Evolutionary conservation across 768 basidiomycete species (phyloP), one percentile per base, ranked within the genome.

Genomic region (Daedaleopsis nitida): DNA sequence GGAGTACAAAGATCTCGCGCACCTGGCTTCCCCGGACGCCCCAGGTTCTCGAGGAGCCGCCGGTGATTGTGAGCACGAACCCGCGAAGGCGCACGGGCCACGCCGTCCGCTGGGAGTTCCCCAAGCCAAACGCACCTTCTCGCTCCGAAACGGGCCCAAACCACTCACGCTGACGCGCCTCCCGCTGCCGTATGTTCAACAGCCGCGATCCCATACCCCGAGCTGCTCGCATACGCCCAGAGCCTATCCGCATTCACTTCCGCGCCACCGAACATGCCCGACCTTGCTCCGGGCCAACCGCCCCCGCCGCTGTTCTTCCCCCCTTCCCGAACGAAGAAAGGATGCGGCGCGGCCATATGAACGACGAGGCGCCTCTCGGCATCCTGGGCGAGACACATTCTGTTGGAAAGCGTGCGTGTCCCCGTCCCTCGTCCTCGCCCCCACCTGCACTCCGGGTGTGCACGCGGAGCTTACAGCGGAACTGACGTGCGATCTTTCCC

Each of bases 271-370:
- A 92, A 91, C 69, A 89, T 92, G 85, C 90, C 90, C 21, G 90
- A 91, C 67, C 81, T 86, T 50, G 78, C 79, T 24, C 86, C 88
- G 0, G 88, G 88, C 10, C 90, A 89, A 66, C 86, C 86, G 12
- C 88, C 89, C 0, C 86, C 87, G 17, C 89, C 88, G 17, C 70
- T 91, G 44, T 93, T 94, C 80, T 92, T 93, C 76, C 92, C 92
- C 93, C 93, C 12, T 94, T 93, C 73, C 92, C 92, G 0, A 93
- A 92, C 69, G 92, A 93, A 75, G 92, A 93, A 72, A 94, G 92
- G 74, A 92, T 94, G 90, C 86, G 92, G 54, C 82, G 87, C 24
- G 92, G 92, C 1, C 82, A 83, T 58, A 83, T 93, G 73, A 92
- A 89, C 68, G 86, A 86, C 21, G 91, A 92, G 72, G 88, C 87